These are phyloP conservation scores for Fusarium duplospermum DNA, from an alignment of 2,329 filamentous ascomycete species.

Conservation along the genomic window DNA sequence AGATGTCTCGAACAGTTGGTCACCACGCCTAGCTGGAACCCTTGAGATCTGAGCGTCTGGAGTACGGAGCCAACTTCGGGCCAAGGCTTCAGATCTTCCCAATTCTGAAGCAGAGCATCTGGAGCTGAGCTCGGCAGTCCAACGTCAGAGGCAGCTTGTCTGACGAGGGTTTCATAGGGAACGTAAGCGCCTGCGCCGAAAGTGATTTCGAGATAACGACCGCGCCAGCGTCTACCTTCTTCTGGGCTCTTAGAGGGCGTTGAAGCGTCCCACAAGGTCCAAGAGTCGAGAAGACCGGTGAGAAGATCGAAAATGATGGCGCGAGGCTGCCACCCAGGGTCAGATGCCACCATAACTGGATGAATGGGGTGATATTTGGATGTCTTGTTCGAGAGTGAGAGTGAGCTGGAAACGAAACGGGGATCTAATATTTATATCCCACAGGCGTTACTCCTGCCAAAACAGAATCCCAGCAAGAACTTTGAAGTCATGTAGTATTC, in stretches of 20 bases:
- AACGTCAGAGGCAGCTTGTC: slow-evolving; percentile 45
- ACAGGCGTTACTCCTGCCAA: background rate
- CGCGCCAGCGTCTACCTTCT: slow-evolving; percentile 50
- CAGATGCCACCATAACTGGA: background rate
- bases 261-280: slow-evolving; percentile 52
- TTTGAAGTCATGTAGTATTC: background rate
- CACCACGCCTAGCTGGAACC: slow-evolving; percentile 50
- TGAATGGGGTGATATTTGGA: background rate
- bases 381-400: background rate
- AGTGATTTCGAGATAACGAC: slow-evolving; percentile 53
- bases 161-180: slow-evolving; percentile 49
- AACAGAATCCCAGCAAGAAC: background rate
- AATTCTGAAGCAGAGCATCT: slow-evolving; percentile 42
- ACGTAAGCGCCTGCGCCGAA: slow-evolving; percentile 49
- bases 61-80: slow-evolving; percentile 36
- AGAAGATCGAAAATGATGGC: slow-evolving; percentile 56
- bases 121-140: slow-evolving; percentile 46
- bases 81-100: slow-evolving; percentile 44
- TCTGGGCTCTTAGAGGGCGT: slow-evolving; percentile 39
- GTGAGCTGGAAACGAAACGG: background rate
- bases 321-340: slow-evolving; percentile 44
- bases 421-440: background rate
- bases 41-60: slow-evolving; percentile 36
- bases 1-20: slow-evolving; percentile 53
- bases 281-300: slow-evolving; percentile 54